Base-by-base conservation (phyloP, 2,329 filamentous ascomycete genomes). In the Cordyceps pruinosa region DNA sequence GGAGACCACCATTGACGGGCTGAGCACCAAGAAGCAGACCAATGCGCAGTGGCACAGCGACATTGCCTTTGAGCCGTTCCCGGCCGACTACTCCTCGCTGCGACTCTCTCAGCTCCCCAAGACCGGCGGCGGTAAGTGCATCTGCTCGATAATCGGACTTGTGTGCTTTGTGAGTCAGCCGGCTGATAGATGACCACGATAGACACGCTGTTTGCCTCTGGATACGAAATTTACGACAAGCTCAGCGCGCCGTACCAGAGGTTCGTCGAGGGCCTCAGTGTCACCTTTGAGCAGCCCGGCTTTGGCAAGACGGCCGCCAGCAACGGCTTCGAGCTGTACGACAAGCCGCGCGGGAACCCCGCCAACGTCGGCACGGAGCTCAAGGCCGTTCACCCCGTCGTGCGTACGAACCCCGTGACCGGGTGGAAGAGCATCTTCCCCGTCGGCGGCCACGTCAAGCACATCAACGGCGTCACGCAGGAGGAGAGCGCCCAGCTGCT, bases 121-220 rank as follows among this genome's bases (percentile, higher is more conserved):
- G 56, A 81, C 77, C 0, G 81, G 81, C 5, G 76, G 81, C 41
- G 81, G 73, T 72, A 61, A 76, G 69, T 62, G 1, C 1, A 17
- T 5, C 28, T 26, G 12, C 4, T 23, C 19, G 12, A 9, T 15
- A n/a, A 1, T 12, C 5, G 8, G 19, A 41, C 37, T 32, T 32
- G 28, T 32, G 10, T 32, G 10, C n/a, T 13, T 28, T 3, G 0
- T 1, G 19, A 13, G 15, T 1, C 10, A 39, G 26, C 23, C 35
- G 4, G 34, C n/a, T 17, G 3, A 10, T 34, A 3, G 15, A 28
- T 10, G 37, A 32, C 15, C 9, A 13, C 28, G 10, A 12, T 32
- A 77, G 77, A 81, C 66, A 87, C 85, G 0, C 76, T 88, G 6
- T 88, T 84, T 83, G 85, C 84, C 0, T 85, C 82, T 0, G 83